Conservation (phyloP, 768 basidiomycete species). For the Lentinula sp. region DNA sequence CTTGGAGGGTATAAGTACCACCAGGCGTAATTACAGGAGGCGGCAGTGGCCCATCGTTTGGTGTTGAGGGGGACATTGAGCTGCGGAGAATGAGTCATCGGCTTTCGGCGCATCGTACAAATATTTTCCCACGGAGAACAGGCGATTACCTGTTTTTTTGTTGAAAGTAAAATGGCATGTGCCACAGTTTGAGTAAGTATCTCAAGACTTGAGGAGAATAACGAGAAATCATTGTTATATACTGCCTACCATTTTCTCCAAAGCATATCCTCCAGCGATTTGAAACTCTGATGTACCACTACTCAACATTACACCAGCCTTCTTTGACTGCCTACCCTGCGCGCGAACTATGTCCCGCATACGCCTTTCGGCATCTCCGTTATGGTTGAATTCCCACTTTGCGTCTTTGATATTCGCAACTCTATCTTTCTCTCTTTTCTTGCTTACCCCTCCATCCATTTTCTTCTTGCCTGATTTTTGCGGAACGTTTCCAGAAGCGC, state of each 20-base stretch:
- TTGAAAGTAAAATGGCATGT: no score
- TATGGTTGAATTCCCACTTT: conserved; percentile 36
- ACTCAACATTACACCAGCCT: conserved; percentile 68
- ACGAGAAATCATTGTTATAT: not conserved
- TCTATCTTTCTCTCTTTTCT: conserved; percentile 14
- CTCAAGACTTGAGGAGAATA: no score
- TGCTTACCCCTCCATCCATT: conserved; percentile 12
- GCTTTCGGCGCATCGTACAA: not conserved
- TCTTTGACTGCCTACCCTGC: conserved; percentile 77
- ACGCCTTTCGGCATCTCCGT: conserved; percentile 62
- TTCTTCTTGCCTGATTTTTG: conserved; percentile 14
- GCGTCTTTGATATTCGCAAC: conserved; percentile 19
- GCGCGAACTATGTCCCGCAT: conserved; percentile 84
- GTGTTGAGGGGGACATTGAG: conserved; percentile 26
- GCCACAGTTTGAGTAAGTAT: no score
- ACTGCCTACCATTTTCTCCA: conserved; percentile 51
- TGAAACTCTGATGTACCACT: conserved; percentile 74
- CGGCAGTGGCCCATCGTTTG: conserved; percentile 28
- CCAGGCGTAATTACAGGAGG: conserved; percentile 69
- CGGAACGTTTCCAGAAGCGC: conserved; percentile 13
- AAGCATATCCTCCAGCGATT: conserved; percentile 54
- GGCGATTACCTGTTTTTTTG: no score
- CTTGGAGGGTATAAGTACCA: conserved; percentile 73
- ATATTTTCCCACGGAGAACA: not conserved
- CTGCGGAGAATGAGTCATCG: not conserved